Conservation (phyloP, 352 stramenopile species). For the Plasmopara halstedii region DNA sequence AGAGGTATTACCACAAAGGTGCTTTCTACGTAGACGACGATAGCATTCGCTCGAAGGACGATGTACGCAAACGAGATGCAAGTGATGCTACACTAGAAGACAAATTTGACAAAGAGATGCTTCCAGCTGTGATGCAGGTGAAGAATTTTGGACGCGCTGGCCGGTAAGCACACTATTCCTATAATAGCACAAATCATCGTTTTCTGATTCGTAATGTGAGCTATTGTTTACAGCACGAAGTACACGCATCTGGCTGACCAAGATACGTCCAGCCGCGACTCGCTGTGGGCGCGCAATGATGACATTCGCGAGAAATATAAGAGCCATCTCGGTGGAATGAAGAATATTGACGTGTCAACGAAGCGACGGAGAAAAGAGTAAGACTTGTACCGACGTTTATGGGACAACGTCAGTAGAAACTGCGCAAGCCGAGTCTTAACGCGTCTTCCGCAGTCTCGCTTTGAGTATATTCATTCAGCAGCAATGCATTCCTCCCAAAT, state of each 20-base stretch:
- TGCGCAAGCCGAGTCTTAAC: constrained; percentile 34
- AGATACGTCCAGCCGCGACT: constrained; percentile 89
- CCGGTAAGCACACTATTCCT: constrained; percentile 49
- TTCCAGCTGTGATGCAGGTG: constrained; percentile 96
- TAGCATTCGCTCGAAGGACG: constrained; percentile 80
- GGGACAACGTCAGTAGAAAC: constrained; percentile 27
- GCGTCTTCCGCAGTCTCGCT: constrained; percentile 25
- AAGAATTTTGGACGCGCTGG: constrained; percentile 97
- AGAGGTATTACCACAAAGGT: constrained; percentile 98
- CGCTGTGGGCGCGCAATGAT: constrained; percentile 69
- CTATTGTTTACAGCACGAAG: constrained; percentile 75
- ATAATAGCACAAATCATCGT: constrained; percentile 1
- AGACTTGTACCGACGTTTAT: constrained; percentile 23
- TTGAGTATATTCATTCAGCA: constrained; percentile 41
- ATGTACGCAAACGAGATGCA: constrained; percentile 89
- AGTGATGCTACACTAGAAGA: constrained; percentile 87
- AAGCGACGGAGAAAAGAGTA: constrained; percentile 67
- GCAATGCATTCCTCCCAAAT: constrained; percentile 24
- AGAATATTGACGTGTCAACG: constrained; percentile 46
- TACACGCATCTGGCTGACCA: constrained; percentile 98
- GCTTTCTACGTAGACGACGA: constrained; percentile 97
- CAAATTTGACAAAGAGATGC: constrained; percentile 90
- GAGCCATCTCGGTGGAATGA: constrained; percentile 63
- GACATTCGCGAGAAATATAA: constrained; percentile 79
- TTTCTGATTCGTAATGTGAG: constrained; percentile 11